Base-by-base conservation (phyloP, 2,329 filamentous ascomycete genomes). In the Myriosclerotinia scirpicola region DNA sequence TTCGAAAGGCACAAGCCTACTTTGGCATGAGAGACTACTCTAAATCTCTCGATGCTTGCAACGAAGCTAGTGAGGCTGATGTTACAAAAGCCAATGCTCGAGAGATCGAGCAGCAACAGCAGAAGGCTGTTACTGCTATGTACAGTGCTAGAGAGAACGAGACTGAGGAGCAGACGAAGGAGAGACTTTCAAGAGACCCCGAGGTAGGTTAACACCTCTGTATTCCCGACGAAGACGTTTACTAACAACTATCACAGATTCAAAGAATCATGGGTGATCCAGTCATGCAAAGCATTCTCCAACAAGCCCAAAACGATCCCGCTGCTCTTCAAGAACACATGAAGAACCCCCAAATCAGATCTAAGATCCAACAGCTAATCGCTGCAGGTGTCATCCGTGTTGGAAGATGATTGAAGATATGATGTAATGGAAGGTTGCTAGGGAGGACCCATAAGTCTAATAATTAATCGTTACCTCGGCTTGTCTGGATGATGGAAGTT, bases 1-100 rank as follows among this genome's bases (percentile, higher is more conserved):
- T 99, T 74, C 90, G 95, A 77, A 98, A 97, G 84, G 93, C 93
- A 0, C 93, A 98, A 81, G 92, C 93, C 53, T 92, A 94, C 79
- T 93, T 95, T 73, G 93, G 93, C 74, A 99, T 99, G 95, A 92
- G 95, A 79, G 94, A 99, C 80, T 98, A 97, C 84, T 97, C 90
- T 79, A 94, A 93, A 79, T 96, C 91, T 76, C 83, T 98, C 67
- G 95, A 99, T 76, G 90, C 90, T 9, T 97, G 93, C 81, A 87
- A 87, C 50, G 91, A 93, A 77, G 95, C 96, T 0, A 82, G 84
- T 11, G 84, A 87, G 73, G 85, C 96, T 68, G 95, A 99, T 78
- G 84, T 84, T 67, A 81, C 80, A 66, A 88, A 90, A 68, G 92
- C 92, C 77, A 95, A 97, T 77, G 84, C 90, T 0, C 87, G 92